phyloP scores from a whole-genome alignment of 2,329 filamentous ascomycete genomes.

The Cladosporium sp. region DNA sequence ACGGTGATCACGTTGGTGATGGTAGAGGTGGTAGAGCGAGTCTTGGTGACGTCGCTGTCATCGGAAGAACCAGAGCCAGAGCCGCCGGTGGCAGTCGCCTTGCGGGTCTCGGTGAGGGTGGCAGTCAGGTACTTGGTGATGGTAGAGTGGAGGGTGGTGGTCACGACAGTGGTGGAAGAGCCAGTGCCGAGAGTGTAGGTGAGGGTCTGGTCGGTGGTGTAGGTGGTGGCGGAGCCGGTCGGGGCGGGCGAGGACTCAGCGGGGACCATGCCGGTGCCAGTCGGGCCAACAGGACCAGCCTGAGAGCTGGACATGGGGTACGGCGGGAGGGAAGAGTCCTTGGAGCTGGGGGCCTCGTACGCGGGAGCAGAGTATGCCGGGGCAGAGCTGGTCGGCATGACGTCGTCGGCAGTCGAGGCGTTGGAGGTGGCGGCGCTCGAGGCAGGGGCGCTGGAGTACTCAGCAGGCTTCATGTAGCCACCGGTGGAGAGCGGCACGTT shows the following conservation, averaged over 20 bases:
- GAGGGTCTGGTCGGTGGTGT: slow-evolving; percentile 26
- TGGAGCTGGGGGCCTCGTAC: slow-evolving; percentile 12
- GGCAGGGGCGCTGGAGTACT: slow-evolving; percentile 2
- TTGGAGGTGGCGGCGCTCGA: neutral
- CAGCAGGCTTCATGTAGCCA: neutral
- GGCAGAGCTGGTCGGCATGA: slow-evolving; percentile 6
- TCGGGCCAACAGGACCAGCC: slow-evolving; percentile 13
- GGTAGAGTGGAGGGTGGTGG: slow-evolving; percentile 31
- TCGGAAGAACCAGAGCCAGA: slow-evolving; percentile 1
- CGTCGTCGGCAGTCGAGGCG: neutral
- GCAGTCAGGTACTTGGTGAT: slow-evolving; percentile 27
- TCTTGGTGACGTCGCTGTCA: slow-evolving; percentile 18
- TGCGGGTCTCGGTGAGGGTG: slow-evolving; percentile 23
- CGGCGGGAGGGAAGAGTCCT: slow-evolving; percentile 15
- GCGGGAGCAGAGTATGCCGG: slow-evolving; percentile 1
- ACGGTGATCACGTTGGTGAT: slow-evolving; percentile 31
- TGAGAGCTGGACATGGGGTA: slow-evolving; percentile 15
- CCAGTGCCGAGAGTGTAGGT: slow-evolving; percentile 32
- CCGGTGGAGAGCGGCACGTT: neutral
- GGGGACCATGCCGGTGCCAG: slow-evolving; percentile 13
- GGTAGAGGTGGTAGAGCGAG: slow-evolving; percentile 28
- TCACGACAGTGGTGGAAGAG: slow-evolving; percentile 28
- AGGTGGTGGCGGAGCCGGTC: slow-evolving; percentile 18
- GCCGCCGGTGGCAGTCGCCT: slow-evolving; percentile 7
- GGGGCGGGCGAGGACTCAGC: slow-evolving; percentile 11